Evolutionary conservation across 805 yeast genomes (phyloP).

Genomic region (Kregervanrija delftensis): DNA sequence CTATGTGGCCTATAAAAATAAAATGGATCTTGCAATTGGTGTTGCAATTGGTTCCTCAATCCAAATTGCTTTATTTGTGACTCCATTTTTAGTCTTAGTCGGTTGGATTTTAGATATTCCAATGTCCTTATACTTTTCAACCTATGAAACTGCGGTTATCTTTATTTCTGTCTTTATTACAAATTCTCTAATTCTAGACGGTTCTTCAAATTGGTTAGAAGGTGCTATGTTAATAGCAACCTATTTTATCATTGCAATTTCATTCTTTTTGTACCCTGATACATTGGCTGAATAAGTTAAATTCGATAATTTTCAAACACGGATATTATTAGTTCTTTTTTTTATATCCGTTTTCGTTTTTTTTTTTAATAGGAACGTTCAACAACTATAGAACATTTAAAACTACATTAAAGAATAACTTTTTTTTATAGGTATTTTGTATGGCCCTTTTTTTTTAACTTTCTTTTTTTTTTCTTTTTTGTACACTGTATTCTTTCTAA

Average conservation of each 20-base stretch:
- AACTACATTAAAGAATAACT: background rate
- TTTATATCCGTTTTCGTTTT: background rate
- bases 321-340: background rate
- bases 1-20: constrained; percentile 88
- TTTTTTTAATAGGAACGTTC: background rate
- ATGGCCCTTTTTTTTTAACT: no score
- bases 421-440: background rate
- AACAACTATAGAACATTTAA: background rate
- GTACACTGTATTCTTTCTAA: no score
- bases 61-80: constrained; percentile 91
- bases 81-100: constrained; percentile 87
- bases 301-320: background rate
- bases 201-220: constrained; percentile 95
- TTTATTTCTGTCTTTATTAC: constrained; percentile 86
- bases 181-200: constrained; percentile 83
- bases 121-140: constrained; percentile 86
- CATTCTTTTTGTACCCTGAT: constrained; percentile 86
- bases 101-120: constrained; percentile 94
- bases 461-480: no score
- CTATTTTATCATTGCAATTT: constrained; percentile 78
- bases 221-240: constrained; percentile 89
- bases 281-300: constrained; percentile 16
- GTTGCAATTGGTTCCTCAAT: constrained; percentile 95
- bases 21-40: constrained; percentile 95
- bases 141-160: constrained; percentile 89